Base-by-base conservation (phyloP, 2,329 filamentous ascomycete species). In the Fusarium caatingaense region DNA sequence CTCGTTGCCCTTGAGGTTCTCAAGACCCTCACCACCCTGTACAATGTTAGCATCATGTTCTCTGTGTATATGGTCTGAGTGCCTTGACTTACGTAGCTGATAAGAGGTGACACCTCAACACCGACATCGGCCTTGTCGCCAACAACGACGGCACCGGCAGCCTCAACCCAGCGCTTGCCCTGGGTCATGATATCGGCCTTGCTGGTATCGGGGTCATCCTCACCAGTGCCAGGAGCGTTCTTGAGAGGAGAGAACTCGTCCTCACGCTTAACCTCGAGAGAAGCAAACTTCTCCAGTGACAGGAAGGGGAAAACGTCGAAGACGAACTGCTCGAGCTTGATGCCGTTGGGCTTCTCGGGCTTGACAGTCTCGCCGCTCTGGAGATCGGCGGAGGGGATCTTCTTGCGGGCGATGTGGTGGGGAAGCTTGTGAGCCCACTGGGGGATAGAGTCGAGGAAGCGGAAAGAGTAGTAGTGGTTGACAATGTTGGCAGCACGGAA, bases 401-500 rank as follows among this genome's bases (percentile, higher is more conserved):
- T 99, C 92, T 99, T 99, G 81, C 92, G 90, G 46, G 96, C 96
- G 69, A 99, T 91, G 85, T 99, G 96, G 81, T 98, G 96, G 18
- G 95, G 95, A 55, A 99, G 88, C 80, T 91, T 89, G 83, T 94
- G 87, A 20, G 89, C 90, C 93, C 93, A 98, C 74, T 89, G 84
- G 61, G 96, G 94, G 74, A 98, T 97, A 69, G 89, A 91, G 80
- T 97, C 92, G 50, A 99, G 88, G 87, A 98, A 98, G 73, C 88
- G 84, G 86, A 94, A 95, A 48, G 93, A 97, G 85, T 99, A 99
- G 88, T 98, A 99, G 87, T 99, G 96, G 87, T 99, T 99, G 83
- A 99, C 96, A 75, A 99, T 99, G 85, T 99, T 99, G 77, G 95
- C 96, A 61, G 96, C 95, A 68, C 96, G 92, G 90, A 97, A 98